Evolutionary conservation across 2,329 filamentous ascomycete species (phyloP).

Genomic region (Hypoxylon sp.): DNA sequence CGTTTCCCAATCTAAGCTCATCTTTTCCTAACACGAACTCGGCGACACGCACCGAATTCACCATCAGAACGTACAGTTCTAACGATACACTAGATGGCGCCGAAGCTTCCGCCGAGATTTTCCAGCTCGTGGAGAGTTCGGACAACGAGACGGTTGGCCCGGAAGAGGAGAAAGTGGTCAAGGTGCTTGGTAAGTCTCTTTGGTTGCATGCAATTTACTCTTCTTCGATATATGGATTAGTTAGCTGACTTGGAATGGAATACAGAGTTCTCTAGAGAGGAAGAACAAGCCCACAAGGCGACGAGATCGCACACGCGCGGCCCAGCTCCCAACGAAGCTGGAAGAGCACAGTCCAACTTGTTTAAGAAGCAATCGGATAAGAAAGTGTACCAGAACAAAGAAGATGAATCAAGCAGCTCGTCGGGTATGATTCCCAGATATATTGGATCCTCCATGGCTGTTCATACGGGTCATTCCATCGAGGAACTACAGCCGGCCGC

Average conservation of each 20-base stretch:
- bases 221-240: too few relatives aligned
- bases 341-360: slow-evolving; percentile 2
- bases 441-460: slow-evolving; percentile 39
- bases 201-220: too few relatives aligned
- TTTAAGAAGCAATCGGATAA: slow-evolving; percentile 10
- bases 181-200: slow-evolving; percentile 39
- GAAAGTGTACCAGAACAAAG: not conserved
- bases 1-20: too few relatives aligned
- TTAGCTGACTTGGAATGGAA: too few relatives aligned
- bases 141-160: slow-evolving; percentile 17
- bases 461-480: slow-evolving; percentile 45
- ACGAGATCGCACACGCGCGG: not conserved
- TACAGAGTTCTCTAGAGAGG: slow-evolving; percentile 38
- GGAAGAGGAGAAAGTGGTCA: slow-evolving; percentile 6
- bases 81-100: slow-evolving; percentile 15
- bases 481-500: slow-evolving; percentile 29
- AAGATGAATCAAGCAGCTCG: slow-evolving; percentile 17
- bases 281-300: slow-evolving; percentile 7
- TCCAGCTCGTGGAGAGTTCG: slow-evolving; percentile 29
- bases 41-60: slow-evolving; percentile 41
- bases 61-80: slow-evolving; percentile 43
- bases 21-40: slow-evolving; percentile 30
- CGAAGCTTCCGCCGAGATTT: slow-evolving; percentile 25
- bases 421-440: slow-evolving; percentile 18
- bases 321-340: not conserved